A percentile compares a stretch with the other conserved stretches of the same genome.
These are phyloP conservation scores for Sinapis alba DNA, from an alignment of 441 rosid genomes.

Conservation along the genomic window DNA sequence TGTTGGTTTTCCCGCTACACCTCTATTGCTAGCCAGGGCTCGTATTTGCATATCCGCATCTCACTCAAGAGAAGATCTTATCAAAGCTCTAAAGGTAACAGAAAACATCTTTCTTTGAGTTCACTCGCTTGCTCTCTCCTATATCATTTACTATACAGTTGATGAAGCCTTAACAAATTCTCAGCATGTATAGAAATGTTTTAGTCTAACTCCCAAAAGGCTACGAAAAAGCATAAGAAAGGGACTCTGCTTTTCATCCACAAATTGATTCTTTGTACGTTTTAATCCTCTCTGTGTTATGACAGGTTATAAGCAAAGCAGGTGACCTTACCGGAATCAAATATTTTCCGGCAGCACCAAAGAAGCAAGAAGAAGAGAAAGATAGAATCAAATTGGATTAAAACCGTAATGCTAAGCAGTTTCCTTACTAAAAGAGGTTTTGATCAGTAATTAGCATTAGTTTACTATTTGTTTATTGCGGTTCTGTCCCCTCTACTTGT, in stretches of 20 bases:
- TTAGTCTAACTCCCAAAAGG: neutral
- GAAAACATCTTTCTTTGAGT: neutral
- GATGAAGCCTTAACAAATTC: neutral
- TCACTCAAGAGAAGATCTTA: slow-evolving; percentile 76
- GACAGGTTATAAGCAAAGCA: slow-evolving; percentile 6
- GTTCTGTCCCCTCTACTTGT: slow-evolving; percentile 8
- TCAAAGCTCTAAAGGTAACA: slow-evolving; percentile 73
- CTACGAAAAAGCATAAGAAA: neutral
- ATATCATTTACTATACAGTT: neutral
- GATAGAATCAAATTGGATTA: slow-evolving; percentile 1
- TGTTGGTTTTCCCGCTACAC: slow-evolving; percentile 88
- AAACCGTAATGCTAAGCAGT: neutral
- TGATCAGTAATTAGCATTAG: slow-evolving; percentile 20
- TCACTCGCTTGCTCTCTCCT: neutral
- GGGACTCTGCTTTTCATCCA: neutral
- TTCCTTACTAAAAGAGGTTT: slow-evolving; percentile 2
- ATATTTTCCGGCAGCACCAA: slow-evolving; percentile 1
- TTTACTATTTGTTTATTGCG: slow-evolving; percentile 9
- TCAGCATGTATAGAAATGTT: neutral
- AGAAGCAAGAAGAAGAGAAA: slow-evolving; percentile 6
- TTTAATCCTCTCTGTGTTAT: neutral
- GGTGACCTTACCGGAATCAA: slow-evolving; percentile 1
- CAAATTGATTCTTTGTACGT: neutral
- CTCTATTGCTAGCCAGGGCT: slow-evolving; percentile 84
- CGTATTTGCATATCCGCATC: slow-evolving; percentile 94